Base-by-base conservation (phyloP, 1,139 yeast genomes). In the Hansenula lynferdii region DNA sequence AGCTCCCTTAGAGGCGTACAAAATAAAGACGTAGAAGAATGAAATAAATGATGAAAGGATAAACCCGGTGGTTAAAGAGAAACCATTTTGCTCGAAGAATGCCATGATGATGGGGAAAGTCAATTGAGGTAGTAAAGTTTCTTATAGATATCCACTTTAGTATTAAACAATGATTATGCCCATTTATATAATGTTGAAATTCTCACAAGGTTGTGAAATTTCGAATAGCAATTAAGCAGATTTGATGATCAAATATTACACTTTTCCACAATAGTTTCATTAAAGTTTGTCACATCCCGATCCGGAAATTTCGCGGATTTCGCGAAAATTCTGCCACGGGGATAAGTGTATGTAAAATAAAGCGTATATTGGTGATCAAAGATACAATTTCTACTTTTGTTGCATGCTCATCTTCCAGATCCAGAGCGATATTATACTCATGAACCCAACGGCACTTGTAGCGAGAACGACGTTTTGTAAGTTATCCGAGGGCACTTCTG, bases 391-490 rank as follows among this genome's bases (percentile, higher is more conserved):
- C 18, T 26, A 26, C 9, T 28, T 23, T 11, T 34, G 32, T 17
- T 37, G 36, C 8, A 33, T 15, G 8, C 73, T 65, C 41, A 76
- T 72, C 41, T 76, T 68, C 67, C 83, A 71, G 34, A 80, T 74
- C 77, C 85, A 78, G 2, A 79, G 61, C 1, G 82, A 69, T 0
- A 76, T 75, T 1, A 79, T 53, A 0, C 77, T 67, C 72, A 80
- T 68, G 27, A 84, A 75, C 0, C 85, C 77, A 12, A 83, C 63
- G 0, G 87, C 84, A 0, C 87, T 75, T 2, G 85, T 82, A 1
- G 82, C 80, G 52, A 82, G 66, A 11, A 80, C 72, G 60, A 67
- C 72, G 48, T 63, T 56, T 25, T 65, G 62, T 28, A 60, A 40
- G 51, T 61, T 53, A 48, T 76, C 57, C 49, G 69, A 61, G 25